phyloP scores from a whole-genome alignment of 2,329 filamentous ascomycete species.

The Ascochyta koolunga region DNA sequence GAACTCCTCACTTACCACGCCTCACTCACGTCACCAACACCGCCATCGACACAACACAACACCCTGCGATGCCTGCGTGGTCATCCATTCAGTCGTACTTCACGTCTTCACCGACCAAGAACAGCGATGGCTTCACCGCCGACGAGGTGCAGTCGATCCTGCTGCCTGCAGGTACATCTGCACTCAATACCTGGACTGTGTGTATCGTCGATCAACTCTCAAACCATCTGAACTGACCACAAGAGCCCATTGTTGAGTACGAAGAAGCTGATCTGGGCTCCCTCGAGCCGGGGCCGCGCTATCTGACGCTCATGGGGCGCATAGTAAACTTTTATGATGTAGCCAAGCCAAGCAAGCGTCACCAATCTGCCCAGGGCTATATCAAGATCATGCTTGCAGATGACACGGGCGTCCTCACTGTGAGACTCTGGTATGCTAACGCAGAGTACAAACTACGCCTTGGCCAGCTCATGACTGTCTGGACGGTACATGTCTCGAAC shows the following conservation, averaged over 20 bases:
- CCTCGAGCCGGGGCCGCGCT: slow-evolving; percentile 57
- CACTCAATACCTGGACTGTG: slow-evolving; percentile 27
- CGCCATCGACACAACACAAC: background rate
- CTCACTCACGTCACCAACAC: background rate
- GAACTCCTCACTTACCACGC: no score
- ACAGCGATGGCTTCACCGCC: slow-evolving; percentile 61
- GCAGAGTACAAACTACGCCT: slow-evolving; percentile 54
- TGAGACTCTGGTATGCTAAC: slow-evolving; percentile 60
- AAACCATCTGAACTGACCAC: slow-evolving; percentile 23
- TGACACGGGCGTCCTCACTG: slow-evolving; percentile 60
- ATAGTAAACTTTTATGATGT: slow-evolving; percentile 62
- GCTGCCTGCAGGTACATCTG: slow-evolving; percentile 41
- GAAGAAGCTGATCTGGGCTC: slow-evolving; percentile 55
- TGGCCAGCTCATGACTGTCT: slow-evolving; percentile 62
- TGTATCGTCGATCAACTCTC: background rate
- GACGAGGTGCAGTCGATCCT: slow-evolving; percentile 52
- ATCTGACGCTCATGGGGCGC: slow-evolving; percentile 61
- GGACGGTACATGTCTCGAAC: slow-evolving; percentile 62
- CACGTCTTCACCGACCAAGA: slow-evolving; percentile 30
- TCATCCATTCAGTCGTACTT: slow-evolving; percentile 55
- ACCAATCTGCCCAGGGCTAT: slow-evolving; percentile 57
- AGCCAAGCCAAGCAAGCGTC: slow-evolving; percentile 50
- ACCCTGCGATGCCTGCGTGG: slow-evolving; percentile 42
- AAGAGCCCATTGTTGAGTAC: slow-evolving; percentile 55
- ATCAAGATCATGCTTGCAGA: slow-evolving; percentile 64